phyloP scores from a whole-genome alignment of 192 early-diverging fungal genomes.

The Spizellomyces punctatus region DNA sequence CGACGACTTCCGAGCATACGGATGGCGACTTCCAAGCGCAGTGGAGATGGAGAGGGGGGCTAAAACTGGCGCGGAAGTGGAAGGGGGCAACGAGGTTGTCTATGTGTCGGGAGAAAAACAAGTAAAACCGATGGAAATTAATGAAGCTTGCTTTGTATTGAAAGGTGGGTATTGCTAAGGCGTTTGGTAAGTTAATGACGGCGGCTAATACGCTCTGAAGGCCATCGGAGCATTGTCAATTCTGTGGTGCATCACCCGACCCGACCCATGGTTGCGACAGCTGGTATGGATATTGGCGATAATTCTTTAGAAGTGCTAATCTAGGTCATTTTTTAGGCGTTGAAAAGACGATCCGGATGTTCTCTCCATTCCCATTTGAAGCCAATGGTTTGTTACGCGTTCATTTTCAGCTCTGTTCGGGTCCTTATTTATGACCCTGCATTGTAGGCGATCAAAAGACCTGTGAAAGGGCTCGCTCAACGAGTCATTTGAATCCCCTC shows the following conservation, averaged over 20 bases:
- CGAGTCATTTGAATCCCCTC: too few relatives aligned
- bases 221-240: constrained; percentile 26
- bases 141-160: constrained; percentile 4
- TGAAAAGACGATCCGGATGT: constrained; percentile 17
- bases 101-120: neutral
- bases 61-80: neutral
- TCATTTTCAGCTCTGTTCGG: neutral
- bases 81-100: neutral
- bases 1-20: constrained; percentile 26
- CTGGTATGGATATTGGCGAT: neutral
- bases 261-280: constrained; percentile 8
- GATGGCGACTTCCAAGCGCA: constrained; percentile 11
- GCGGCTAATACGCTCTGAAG: constrained; percentile 8
- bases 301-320: neutral
- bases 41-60: neutral
- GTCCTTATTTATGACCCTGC: too few relatives aligned
- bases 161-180: constrained; percentile 6
- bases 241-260: constrained; percentile 7
- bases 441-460: too few relatives aligned
- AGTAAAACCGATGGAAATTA: constrained; percentile 2
- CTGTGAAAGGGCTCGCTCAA: too few relatives aligned
- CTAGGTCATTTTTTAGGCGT: neutral
- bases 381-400: neutral
- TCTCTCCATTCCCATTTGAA: constrained; percentile 18
- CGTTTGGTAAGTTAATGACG: neutral